These are phyloP conservation scores for Nicotiana tabacum DNA, from an alignment of 257 asterid species.

Conservation along the genomic window DNA sequence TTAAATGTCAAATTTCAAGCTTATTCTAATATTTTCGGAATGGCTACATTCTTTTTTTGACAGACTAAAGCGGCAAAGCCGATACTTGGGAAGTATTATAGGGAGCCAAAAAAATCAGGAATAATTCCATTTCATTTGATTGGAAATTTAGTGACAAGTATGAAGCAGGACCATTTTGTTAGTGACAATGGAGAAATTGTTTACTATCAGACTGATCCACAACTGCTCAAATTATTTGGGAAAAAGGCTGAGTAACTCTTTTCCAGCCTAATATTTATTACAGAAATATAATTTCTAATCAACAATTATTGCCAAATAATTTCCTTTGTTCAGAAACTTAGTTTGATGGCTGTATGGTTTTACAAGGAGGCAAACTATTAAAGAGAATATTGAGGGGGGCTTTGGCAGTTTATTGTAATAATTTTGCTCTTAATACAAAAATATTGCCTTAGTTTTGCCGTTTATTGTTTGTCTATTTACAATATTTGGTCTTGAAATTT, in stretches of 20 bases:
- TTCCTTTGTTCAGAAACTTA: background rate
- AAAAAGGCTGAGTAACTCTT: background rate
- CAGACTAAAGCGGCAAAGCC: conserved; percentile 71
- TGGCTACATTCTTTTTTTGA: background rate
- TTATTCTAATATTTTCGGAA: too few relatives aligned
- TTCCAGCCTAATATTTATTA: background rate
- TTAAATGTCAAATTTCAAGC: too few relatives aligned
- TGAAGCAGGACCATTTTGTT: conserved; percentile 61
- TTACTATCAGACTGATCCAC: conserved; percentile 57
- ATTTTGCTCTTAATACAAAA: background rate
- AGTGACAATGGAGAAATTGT: conserved; percentile 74
- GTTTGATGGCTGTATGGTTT: background rate
- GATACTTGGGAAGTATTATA: conserved; percentile 62
- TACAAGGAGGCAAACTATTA: background rate
- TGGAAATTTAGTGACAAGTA: conserved; percentile 43
- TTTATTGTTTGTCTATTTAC: too few relatives aligned
- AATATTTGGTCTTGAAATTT: too few relatives aligned
- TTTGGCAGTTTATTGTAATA: background rate
- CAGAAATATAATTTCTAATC: background rate
- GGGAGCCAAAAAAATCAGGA: conserved; percentile 79
- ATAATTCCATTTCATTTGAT: conserved; percentile 57
- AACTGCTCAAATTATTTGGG: background rate
- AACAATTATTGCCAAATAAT: background rate
- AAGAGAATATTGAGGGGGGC: background rate
- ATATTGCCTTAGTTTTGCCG: too few relatives aligned